A percentile compares a stretch with the other conserved stretches of the same genome.
Conservation (phyloP, 208 protist genomes). For the Leishmania guyanensis region DNA sequence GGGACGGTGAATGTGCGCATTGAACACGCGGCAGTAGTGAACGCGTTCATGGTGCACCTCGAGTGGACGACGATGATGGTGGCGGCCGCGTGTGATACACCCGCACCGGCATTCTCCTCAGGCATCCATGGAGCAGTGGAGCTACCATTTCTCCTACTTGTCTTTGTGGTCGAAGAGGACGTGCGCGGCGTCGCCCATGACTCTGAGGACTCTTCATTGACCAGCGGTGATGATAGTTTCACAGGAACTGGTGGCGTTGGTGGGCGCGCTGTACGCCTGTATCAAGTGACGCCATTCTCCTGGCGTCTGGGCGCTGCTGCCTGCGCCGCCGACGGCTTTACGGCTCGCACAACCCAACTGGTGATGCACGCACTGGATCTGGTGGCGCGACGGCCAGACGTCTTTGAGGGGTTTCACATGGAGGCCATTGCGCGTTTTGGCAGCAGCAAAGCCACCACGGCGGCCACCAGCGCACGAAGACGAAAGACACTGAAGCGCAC, state of each 20-base stretch:
- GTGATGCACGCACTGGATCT: constrained; percentile 27
- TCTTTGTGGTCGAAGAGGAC: constrained; percentile 17
- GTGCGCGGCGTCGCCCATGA: neutral
- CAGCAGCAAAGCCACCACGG: neutral
- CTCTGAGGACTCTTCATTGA: neutral
- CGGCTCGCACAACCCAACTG: constrained; percentile 3
- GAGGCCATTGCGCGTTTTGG: neutral
- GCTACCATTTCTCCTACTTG: constrained; percentile 27
- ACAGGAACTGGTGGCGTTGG: neutral
- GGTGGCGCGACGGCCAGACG: constrained; percentile 16
- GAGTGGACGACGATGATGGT: constrained; percentile 15
- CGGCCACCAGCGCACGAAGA: neutral
- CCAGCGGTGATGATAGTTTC: neutral
- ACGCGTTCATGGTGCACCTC: constrained; percentile 21
- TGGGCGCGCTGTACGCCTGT: constrained; percentile 5
- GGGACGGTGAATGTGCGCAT: constrained; percentile 22
- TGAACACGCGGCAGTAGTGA: constrained; percentile 18
- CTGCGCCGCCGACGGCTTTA: constrained; percentile 5
- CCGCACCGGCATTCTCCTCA: neutral
- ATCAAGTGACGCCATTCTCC: constrained; percentile 29
- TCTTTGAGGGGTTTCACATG: constrained; percentile 15
- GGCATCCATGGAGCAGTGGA: constrained; percentile 4
- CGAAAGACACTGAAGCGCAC: neutral
- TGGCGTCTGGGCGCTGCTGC: constrained; percentile 6
- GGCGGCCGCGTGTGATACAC: neutral